phyloP scores from a whole-genome alignment of 2,329 filamentous ascomycete genomes.

The Orbilia oligospora region DNA sequence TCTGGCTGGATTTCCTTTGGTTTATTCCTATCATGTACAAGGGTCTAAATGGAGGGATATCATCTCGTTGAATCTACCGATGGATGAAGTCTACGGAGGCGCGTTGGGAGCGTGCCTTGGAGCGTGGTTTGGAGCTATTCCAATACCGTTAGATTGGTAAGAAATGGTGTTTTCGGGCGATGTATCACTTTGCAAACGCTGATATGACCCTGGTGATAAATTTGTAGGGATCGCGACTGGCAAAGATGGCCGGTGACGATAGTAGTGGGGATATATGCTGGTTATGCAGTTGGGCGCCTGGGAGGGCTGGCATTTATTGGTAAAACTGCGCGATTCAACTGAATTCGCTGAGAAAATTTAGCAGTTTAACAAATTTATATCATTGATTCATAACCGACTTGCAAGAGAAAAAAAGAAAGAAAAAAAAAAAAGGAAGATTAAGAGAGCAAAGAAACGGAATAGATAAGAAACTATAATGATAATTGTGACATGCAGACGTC shows the following conservation, averaged over 20 bases:
- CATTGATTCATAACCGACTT: neutral
- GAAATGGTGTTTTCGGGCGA: conserved; percentile 55
- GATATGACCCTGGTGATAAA: neutral
- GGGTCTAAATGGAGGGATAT: conserved; percentile 78
- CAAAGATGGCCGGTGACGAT: conserved; percentile 98
- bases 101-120: conserved; percentile 83
- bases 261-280: conserved; percentile 83
- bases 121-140: conserved; percentile 92
- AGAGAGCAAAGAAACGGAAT: too few species aligned
- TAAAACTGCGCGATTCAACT: conserved; percentile 61
- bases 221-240: conserved; percentile 87
- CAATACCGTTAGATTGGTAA: conserved; percentile 93
- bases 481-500: neutral
- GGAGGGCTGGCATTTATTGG: conserved; percentile 71
- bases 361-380: neutral
- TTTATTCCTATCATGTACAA: conserved; percentile 89
- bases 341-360: neutral
- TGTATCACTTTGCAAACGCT: neutral
- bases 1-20: conserved; percentile 81
- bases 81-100: conserved; percentile 88
- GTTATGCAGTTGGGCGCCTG: conserved; percentile 79
- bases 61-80: conserved; percentile 77
- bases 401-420: too few species aligned
- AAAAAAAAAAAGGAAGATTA: too few species aligned
- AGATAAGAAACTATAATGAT: neutral